Percentiles rank a stretch among this genome's conserved stretches.
These are phyloP conservation scores for Phalaenopsis hybrid DNA, from an alignment of 116 monocot genomes.

Conservation along the genomic window DNA sequence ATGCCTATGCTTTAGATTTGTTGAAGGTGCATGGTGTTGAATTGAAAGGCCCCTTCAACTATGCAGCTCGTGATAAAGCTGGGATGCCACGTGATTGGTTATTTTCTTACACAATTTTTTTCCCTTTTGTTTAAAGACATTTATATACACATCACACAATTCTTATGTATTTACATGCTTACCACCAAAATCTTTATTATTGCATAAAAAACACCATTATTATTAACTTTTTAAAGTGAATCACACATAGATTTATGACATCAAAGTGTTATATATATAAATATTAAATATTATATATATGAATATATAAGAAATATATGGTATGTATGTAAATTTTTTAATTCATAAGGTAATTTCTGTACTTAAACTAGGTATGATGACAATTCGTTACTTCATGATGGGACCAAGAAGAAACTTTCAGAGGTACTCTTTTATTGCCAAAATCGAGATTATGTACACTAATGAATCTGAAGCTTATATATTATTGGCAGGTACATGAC, in stretches of 20 bases:
- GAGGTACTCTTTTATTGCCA: slow-evolving; percentile 28
- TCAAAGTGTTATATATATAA: too few relatives aligned
- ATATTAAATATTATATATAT: too few relatives aligned
- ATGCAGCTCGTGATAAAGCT: slow-evolving; percentile 81
- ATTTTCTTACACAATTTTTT: background rate
- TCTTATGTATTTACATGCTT: too few relatives aligned
- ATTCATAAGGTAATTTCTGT: background rate
- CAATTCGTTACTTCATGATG: slow-evolving; percentile 2
- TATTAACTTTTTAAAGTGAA: too few relatives aligned
- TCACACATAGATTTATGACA: too few relatives aligned
- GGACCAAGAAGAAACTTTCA: slow-evolving; percentile 36
- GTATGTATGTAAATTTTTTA: too few relatives aligned
- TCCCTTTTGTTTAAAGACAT: too few relatives aligned
- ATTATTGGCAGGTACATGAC: slow-evolving; percentile 53
- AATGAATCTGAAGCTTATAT: background rate
- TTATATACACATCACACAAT: too few relatives aligned
- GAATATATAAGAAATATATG: too few relatives aligned
- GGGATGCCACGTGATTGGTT: slow-evolving; percentile 93
- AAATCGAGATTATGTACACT: background rate
- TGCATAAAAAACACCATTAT: too few relatives aligned
- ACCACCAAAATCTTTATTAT: too few relatives aligned
- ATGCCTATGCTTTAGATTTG: slow-evolving; percentile 35
- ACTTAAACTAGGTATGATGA: slow-evolving; percentile 62
- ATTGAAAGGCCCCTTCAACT: slow-evolving; percentile 88
- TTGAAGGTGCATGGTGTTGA: slow-evolving; percentile 67